phyloP scores from a whole-genome alignment of 352 stramenopile species.

The Phytophthora rubi region DNA sequence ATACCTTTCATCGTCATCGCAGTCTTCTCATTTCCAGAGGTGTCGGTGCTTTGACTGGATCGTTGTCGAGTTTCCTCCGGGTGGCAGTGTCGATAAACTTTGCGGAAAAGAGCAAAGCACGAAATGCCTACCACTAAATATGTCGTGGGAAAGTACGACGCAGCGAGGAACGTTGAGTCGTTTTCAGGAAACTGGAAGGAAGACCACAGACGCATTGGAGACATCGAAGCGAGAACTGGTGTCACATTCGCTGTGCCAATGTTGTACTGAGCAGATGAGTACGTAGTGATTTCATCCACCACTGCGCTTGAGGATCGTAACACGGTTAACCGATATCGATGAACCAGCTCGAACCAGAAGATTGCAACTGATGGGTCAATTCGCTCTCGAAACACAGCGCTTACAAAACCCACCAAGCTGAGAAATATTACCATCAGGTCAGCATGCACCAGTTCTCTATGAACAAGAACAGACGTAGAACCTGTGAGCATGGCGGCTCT shows the following conservation, averaged over 20 bases:
- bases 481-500: constrained; percentile 28
- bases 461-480: constrained; percentile 22
- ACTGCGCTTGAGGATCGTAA: constrained; percentile 17
- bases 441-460: constrained; percentile 41
- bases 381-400: constrained; percentile 28
- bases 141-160: constrained; percentile 25
- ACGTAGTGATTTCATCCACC: constrained; percentile 16
- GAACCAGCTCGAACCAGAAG: constrained; percentile 35
- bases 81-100: constrained; percentile 18
- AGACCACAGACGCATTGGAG: constrained; percentile 33
- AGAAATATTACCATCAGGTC: constrained; percentile 41
- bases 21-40: constrained; percentile 15
- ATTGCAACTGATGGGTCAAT: constrained; percentile 39
- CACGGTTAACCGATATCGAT: constrained; percentile 22
- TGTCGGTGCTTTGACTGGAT: constrained; percentile 18
- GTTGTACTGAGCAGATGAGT: constrained; percentile 17
- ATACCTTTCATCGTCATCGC: constrained; percentile 13
- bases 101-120: constrained; percentile 17
- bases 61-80: constrained; percentile 22
- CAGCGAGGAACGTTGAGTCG: constrained; percentile 20
- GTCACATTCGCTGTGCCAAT: constrained; percentile 19
- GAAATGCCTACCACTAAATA: constrained; percentile 22
- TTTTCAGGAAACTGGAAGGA: constrained; percentile 30
- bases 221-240: constrained; percentile 12
- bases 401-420: constrained; percentile 34